Conservation (phyloP, 2,329 filamentous ascomycete genomes). For the Aureobasidium uvarum region DNA sequence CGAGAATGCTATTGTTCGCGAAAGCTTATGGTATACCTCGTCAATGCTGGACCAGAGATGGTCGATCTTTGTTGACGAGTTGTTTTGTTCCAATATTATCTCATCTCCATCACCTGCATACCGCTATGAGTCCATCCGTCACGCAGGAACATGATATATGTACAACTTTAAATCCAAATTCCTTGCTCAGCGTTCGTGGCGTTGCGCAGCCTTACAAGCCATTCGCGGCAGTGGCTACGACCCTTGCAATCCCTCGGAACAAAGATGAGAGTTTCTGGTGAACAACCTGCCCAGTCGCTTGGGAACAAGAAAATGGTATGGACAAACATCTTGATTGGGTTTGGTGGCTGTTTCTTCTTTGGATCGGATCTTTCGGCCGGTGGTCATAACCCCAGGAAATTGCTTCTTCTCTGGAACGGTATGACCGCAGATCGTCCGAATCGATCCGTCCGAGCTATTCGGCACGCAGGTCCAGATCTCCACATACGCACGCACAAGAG, state of each 20-base stretch:
- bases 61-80: not conserved
- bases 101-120: not conserved
- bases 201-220: slow-evolving; percentile 11
- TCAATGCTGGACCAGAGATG: no score
- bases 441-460: not conserved
- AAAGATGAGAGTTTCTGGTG: not conserved
- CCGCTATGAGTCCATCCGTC: not conserved
- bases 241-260: not conserved
- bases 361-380: not conserved
- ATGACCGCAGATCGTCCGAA: slow-evolving; percentile 10
- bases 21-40: not conserved
- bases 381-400: slow-evolving; percentile 4
- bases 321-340: slow-evolving; percentile 1
- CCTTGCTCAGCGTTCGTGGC: not conserved
- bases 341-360: not conserved
- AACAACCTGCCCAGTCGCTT: not conserved
- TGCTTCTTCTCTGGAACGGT: not conserved
- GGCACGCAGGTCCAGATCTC: not conserved
- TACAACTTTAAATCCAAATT: not conserved
- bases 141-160: not conserved
- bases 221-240: slow-evolving; percentile 2
- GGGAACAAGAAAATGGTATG: slow-evolving; percentile 9
- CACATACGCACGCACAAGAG: not conserved
- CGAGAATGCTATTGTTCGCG: not conserved
- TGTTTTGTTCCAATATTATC: not conserved